Evolutionary conservation across 352 stramenopile species (phyloP).

Genomic region (Blastocystis hominis): DNA sequence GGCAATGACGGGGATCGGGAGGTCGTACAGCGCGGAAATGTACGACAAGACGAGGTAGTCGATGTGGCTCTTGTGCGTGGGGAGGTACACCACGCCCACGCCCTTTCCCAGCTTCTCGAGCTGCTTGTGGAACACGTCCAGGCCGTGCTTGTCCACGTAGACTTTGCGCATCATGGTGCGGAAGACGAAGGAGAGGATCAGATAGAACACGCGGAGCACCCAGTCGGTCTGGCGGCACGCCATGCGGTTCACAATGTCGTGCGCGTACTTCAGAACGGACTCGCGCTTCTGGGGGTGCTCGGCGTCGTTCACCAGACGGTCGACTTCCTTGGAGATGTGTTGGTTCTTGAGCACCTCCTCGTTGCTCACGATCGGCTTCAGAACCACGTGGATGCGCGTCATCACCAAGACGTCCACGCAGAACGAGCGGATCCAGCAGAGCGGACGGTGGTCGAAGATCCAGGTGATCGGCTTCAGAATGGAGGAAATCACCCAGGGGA

Average conservation of each 20-base stretch:
- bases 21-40: constrained; percentile 74
- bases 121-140: constrained; percentile 62
- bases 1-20: constrained; percentile 71
- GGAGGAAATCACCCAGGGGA: not conserved
- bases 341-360: constrained; percentile 20
- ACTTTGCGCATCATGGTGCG: constrained; percentile 18
- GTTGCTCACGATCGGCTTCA: not conserved
- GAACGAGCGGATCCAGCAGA: constrained; percentile 29
- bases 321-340: constrained; percentile 42
- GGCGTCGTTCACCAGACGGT: not conserved
- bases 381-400: constrained; percentile 6
- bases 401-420: not conserved
- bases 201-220: constrained; percentile 55
- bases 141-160: constrained; percentile 32
- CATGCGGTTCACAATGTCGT: constrained; percentile 19
- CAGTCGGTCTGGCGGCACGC: constrained; percentile 16
- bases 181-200: constrained; percentile 52
- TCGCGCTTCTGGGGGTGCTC: not conserved
- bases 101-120: constrained; percentile 64
- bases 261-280: not conserved
- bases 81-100: constrained; percentile 72
- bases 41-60: constrained; percentile 81
- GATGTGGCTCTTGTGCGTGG: constrained; percentile 76
- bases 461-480: constrained; percentile 14
- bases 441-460: constrained; percentile 39